Evolutionary conservation across 345 rosid species (phyloP), one percentile per base, ranked within the genome.

Genomic region (Pistacia integerrima): DNA sequence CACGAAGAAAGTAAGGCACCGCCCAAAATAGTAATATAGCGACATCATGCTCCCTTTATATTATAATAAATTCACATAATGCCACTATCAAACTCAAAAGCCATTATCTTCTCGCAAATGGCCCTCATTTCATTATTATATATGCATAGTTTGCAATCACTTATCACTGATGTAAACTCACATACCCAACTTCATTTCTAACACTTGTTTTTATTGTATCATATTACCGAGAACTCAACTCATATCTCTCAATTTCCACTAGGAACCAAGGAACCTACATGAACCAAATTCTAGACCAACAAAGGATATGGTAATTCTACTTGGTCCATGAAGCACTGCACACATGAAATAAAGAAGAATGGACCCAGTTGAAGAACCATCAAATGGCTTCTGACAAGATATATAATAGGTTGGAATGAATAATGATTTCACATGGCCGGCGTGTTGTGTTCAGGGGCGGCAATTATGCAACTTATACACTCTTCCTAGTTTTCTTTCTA

Each of bases 1-100:
- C 62, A 74, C 52, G 70, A 64, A 70, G 78, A 76, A 82, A 82
- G 79, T 67, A 72, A 79, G 75, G 80, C 85, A 79, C 82, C 84
- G 74, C 85, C 87, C 81, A 76, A 74, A 73, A 59, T 55, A 73
- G 79, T 72, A 83, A 79, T 62, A 66, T 74, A 78, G 78, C 81
- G 72, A 66, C 81, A 78, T 83, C 86, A 49, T 74, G 69, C 38
- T 49, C 16, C 58, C 52, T 36, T 35, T n/a, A 36, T n/a, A 22
- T 77, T 66, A 56, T 64, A 71, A 41, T 41, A 6, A 6, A 41
- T 65, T 77, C 78, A 76, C 78, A 77, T 82, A 71, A 80, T 75
- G 49, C 76, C 84, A 65, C 74, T 57, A 78, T 72, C 8, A 36
- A 25, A 25, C 25, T 25, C 1, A 25, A 76, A 85, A 85, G 84